Conservation (phyloP, 352 stramenopile species). For the Aphanomyces cochlioides region DNA sequence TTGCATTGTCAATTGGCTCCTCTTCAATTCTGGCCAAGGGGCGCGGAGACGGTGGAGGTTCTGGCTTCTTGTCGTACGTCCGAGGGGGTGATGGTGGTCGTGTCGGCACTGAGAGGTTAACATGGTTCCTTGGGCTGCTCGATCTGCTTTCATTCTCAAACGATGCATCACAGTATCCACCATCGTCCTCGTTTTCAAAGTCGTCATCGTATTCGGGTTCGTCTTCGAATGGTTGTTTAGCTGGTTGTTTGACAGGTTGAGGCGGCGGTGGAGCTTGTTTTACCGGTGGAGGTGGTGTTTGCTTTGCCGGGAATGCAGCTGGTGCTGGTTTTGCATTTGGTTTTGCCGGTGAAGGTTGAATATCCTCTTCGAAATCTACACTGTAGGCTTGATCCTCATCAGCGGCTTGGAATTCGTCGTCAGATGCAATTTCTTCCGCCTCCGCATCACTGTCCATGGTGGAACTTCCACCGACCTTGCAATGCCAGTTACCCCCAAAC, state of each 20-base stretch:
- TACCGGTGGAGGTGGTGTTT: background rate
- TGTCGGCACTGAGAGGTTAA: slow-evolving; percentile 60
- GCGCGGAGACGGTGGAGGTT: slow-evolving; percentile 33
- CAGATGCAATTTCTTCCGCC: slow-evolving; percentile 32
- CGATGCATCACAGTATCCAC: slow-evolving; percentile 49
- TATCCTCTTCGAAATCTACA: slow-evolving; percentile 63
- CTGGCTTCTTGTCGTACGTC: slow-evolving; percentile 14
- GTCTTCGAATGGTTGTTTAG: background rate
- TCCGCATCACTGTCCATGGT: slow-evolving; percentile 28
- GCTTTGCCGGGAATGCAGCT: background rate
- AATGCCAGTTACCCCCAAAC: slow-evolving; percentile 10
- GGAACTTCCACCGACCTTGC: slow-evolving; percentile 6
- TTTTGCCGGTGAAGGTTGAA: slow-evolving; percentile 35
- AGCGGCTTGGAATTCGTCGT: slow-evolving; percentile 35
- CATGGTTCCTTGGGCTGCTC: slow-evolving; percentile 43
- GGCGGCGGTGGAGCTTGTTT: background rate
- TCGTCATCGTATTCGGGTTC: slow-evolving; percentile 21
- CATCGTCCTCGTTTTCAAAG: slow-evolving; percentile 26
- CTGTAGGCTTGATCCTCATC: slow-evolving; percentile 54
- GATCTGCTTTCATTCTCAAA: slow-evolving; percentile 71
- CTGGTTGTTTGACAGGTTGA: background rate
- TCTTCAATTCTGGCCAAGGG: slow-evolving; percentile 20
- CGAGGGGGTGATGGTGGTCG: slow-evolving; percentile 30
- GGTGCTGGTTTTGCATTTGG: background rate
- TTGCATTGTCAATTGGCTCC: background rate